Percentiles rank a stretch among this genome's conserved stretches.
phyloP scores from a whole-genome alignment of 352 stramenopile species.

The Phytophthora sp. region DNA sequence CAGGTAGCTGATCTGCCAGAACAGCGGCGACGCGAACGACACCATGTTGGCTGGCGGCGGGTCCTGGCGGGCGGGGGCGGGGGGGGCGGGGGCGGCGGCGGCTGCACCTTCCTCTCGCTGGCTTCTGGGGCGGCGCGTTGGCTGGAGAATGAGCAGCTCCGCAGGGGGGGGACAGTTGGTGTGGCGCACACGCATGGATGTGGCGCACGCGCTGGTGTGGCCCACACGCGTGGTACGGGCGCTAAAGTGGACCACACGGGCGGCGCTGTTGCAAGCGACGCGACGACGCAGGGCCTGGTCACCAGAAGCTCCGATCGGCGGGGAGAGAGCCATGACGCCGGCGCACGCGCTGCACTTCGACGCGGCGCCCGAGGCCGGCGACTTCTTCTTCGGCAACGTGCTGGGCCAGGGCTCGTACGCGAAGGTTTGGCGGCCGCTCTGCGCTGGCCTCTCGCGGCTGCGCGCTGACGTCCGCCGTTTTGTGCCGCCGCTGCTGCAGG shows the following conservation, averaged over 20 bases:
- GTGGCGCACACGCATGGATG: no score
- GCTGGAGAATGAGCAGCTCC: constrained; percentile 36
- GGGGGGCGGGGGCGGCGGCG: not conserved
- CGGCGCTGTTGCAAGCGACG: constrained; percentile 9
- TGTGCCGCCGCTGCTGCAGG: constrained; percentile 34
- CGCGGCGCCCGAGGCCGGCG: constrained; percentile 65
- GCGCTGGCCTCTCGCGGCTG: not conserved
- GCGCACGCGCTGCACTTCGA: constrained; percentile 64
- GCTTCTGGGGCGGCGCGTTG: constrained; percentile 19
- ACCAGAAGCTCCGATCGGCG: not conserved
- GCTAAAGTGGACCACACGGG: no score
- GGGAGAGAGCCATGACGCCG: constrained; percentile 31
- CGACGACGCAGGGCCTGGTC: constrained; percentile 22
- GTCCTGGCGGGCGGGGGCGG: not conserved
- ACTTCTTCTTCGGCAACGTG: constrained; percentile 89
- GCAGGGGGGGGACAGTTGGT: not conserved
- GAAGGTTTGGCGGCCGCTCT: constrained; percentile 46
- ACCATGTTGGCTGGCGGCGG: constrained; percentile 53
- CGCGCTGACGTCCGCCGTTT: constrained; percentile 1
- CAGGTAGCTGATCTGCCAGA: constrained; percentile 95
- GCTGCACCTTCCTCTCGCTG: constrained; percentile 23
- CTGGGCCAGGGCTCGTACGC: constrained; percentile 90
- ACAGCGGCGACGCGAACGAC: constrained; percentile 92
- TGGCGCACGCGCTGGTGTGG: no score
- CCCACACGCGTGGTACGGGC: no score